Evolutionary conservation across 2,329 filamentous ascomycete species (phyloP).

Genomic region (Claviceps pusilla): DNA sequence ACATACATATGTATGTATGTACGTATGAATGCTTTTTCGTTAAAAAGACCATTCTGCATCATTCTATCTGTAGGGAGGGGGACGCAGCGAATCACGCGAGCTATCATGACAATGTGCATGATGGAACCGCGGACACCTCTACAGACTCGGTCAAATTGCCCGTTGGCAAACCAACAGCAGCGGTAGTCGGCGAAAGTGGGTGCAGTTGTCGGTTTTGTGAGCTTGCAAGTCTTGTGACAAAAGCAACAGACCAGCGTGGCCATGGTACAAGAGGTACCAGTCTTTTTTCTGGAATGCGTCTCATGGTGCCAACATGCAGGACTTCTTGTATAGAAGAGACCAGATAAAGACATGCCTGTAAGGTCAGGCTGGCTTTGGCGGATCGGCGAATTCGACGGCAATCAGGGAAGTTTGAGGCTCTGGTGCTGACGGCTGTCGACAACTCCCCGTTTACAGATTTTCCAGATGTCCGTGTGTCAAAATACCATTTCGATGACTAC

Average conservation of each 20-base stretch:
- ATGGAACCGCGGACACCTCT: background rate
- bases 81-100: background rate
- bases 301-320: background rate
- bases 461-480: too few species aligned
- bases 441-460: too few species aligned
- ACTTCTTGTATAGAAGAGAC: background rate
- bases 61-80: too few species aligned
- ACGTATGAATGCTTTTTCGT: too few species aligned
- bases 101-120: background rate
- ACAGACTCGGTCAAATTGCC: background rate
- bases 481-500: too few species aligned
- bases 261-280: background rate
- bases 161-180: background rate
- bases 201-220: background rate
- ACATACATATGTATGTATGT: too few species aligned
- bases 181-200: background rate
- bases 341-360: background rate
- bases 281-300: background rate
- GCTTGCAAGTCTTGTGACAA: too few species aligned
- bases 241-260: background rate
- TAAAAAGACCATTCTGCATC: too few species aligned
- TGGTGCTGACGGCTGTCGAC: background rate
- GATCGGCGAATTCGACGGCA: background rate
- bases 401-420: background rate
- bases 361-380: background rate